Evolutionary conservation across 768 basidiomycete species (phyloP), one percentile per base, ranked within the genome.

Genomic region (Trametes elegans): DNA sequence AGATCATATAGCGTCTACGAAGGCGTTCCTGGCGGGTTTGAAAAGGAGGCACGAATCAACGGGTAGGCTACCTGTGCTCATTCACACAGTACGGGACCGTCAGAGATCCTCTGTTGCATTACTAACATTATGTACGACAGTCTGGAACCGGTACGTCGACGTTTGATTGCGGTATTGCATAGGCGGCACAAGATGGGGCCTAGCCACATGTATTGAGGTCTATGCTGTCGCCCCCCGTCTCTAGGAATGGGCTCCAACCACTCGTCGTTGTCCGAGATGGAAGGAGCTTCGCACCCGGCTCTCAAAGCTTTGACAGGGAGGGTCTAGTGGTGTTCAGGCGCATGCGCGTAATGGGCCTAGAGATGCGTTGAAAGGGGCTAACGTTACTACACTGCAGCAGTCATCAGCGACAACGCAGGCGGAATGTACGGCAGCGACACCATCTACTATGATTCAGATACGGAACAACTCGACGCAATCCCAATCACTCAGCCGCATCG

Each of bases 61-160:
- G 0, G 76, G 79, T 1, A 68, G 64, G 1, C 60, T 64, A 1
- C 75, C 82, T 4, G 72, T 74, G 48, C 71, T 81, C 7, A 85
- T 88, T 14, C 82, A 88, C 59, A 85, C 84, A 0, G 86, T 83
- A 61, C 55, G 82, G 66, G 2, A n/a, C 13, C 16, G 2, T 0
- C 13, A 14, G 28, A 11, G n/a, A 29, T 18, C 26, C 27, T n/a
- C 9, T 18, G 19, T 11, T 8, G 5, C 21, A 7, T 4, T 14
- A 9, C n/a, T 27, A 24, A 23, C 40, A 19, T 41, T 23, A 21
- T 8, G 23, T 41, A 23, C 21, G 18, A 24, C 39, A 42, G 40
- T 55, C 45, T 6, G 38, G 47, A 23, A 47, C 47, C 7, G 43
- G 43, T 45, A 18, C 21, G 43, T 46, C 3, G 6, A 21, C 19